Base-by-base conservation (phyloP, 2,329 filamentous ascomycete species). In the Neonectria sp. region DNA sequence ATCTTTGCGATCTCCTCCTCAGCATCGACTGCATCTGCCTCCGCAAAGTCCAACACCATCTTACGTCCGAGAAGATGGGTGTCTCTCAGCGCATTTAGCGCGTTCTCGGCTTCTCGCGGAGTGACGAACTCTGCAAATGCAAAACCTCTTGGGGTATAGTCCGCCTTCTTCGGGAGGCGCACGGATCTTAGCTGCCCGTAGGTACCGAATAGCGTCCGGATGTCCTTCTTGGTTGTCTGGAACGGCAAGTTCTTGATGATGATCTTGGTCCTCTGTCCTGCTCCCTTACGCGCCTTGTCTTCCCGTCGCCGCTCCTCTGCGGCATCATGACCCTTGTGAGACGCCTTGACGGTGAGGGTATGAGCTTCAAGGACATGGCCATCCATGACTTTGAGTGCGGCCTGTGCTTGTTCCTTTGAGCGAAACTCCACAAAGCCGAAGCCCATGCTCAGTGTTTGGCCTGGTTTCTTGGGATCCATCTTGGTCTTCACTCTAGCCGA, bases 231-330 rank as follows among this genome's bases (percentile, higher is more conserved):
- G 60, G 91, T 92, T 55, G 93, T 92, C 84, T 98, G 94, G 84
- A 99, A 99, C 24, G 96, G 95, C 81, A 99, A 84, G 85, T 99
- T 99, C 86, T 98, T 99, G 85, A 99, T 92, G 82, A 98, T 92
- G 78, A 99, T 92, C 87, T 98, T 98, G 55, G 95, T 98, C 73
- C 90, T 89, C 78, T 91, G 90, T 17, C 88, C 89, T 27, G 93
- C 91, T 57, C 89, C 83, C 81, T 95, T 97, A 86, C 95, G 97
- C 57, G 92, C 91, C 71, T 89, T 90, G 77, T 98, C 95, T 72
- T 95, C 92, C 73, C 92, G 92, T 71, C 92, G 90, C 72, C 93
- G 90, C 82, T 97, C 93, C 79, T 97, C 94, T 2, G 93, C 95
- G 21, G 94, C 94, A 82, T 98, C 95, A 65, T 91, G 86, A 24